Evolutionary conservation across 202 grass and related monocot genomes (phyloP).

Genomic region (Elaeis oleifera): DNA sequence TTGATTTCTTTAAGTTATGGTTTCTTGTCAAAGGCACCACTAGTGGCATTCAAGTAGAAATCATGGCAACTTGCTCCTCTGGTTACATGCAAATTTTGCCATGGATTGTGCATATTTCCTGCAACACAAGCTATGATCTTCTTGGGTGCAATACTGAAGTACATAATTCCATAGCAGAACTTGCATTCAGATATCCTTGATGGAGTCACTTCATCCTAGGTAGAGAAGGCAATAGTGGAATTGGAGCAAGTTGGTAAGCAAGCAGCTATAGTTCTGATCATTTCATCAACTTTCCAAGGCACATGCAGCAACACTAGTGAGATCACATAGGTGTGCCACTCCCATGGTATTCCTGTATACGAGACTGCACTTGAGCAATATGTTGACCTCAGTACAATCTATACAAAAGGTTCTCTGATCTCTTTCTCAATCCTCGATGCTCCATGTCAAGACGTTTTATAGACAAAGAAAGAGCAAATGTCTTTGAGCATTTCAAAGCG

Average conservation of each 20-base stretch:
- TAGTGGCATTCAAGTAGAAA: conserved; percentile 67
- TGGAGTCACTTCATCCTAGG: conserved; percentile 41
- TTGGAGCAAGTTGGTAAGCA: conserved; percentile 36
- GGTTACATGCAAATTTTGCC: conserved; percentile 49
- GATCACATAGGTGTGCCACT: conserved; percentile 43
- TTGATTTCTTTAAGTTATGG: conserved; percentile 60
- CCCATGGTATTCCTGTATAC: conserved; percentile 49
- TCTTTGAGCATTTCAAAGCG: conserved; percentile 63
- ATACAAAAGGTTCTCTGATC: conserved; percentile 83
- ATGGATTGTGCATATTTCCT: conserved; percentile 61
- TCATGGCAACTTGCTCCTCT: conserved; percentile 71
- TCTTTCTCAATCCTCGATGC: conserved; percentile 79
- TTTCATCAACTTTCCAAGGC: conserved; percentile 77
- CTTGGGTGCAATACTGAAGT: conserved; percentile 51
- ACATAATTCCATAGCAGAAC: conserved; percentile 68
- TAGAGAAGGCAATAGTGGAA: conserved; percentile 45
- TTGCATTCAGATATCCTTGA: conserved; percentile 60
- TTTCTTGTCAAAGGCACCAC: conserved; percentile 75
- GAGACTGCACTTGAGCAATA: conserved; percentile 67
- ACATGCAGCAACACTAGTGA: conserved; percentile 62
- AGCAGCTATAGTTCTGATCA: conserved; percentile 61
- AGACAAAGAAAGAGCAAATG: conserved; percentile 39
- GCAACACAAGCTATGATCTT: conserved; percentile 55
- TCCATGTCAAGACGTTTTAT: conserved; percentile 49
- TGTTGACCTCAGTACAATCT: conserved; percentile 59